Base-by-base conservation (phyloP, 1,284 basidiomycete genomes). In the Sporisorium reilianum region DNA sequence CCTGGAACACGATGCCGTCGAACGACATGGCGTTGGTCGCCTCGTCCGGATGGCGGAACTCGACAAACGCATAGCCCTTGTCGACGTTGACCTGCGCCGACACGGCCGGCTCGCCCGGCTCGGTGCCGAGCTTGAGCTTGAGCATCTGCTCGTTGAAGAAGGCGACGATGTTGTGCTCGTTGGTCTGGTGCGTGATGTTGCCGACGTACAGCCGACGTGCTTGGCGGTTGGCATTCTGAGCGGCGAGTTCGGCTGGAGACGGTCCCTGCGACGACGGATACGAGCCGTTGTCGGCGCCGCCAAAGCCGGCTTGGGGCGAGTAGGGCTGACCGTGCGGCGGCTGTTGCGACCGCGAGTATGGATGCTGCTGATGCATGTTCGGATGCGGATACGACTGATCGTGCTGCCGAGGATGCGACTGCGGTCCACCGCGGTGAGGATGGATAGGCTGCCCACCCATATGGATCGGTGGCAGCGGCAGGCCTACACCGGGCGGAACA, bases 141-240 rank as follows among this genome's bases (percentile, higher is more conserved):
- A 89, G 89, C 95, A 99, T 97, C 87, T 96, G 93, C 62, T 88
- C 87, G 83, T 97, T 98, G 90, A 98, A 97, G 87, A 97, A 96
- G 52, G 93, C 91, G 20, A 91, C 90, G 49, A 99, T 87, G 83
- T 92, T 93, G 80, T 91, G 90, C 85, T 98, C 95, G 80, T 91
- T 96, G 81, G 95, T 92, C 49, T 93, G 92, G 16, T 92, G 90
- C 1, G 93, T 94, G 78, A 99, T 93, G 87, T 93, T 95, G 75
- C 95, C 95, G 71, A 99, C 94, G 85, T 98, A 98, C 36, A 99
- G 88, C 40, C 97, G 90, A 72, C 96, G 93, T 58, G 93, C 93
- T 85, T 98, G 95, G 62, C 96, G 91, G 40, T 75, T 74, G 52
- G 54, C 52, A 26, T 69, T 61, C 40, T 65, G 58, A 18, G 58